Evolutionary conservation across 2,329 filamentous ascomycete genomes (phyloP), one percentile per base, ranked within the genome.

Genomic region (Coniochaeta hoffmannii): DNA sequence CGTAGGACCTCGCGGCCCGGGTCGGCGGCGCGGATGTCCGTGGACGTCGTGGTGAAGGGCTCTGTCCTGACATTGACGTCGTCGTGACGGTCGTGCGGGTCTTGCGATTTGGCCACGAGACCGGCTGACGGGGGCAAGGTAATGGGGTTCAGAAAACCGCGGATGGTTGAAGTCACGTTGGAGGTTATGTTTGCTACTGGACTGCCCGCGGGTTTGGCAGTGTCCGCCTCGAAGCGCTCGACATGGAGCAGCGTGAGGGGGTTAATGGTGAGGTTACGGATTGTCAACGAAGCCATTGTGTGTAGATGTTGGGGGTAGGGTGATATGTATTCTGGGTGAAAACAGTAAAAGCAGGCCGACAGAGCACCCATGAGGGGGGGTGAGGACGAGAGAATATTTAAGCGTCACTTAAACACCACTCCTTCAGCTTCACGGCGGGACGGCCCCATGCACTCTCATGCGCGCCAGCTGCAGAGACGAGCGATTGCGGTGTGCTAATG

Each of bases 251-350:
- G 80, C 62, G 86, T 82, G 55, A 96, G 75, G n/a, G 84, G 78
- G 51, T 81, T 85, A 56, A 82, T 76, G 46, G 89, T 93, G 61
- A 96, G 75, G 70, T 97, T 97, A 64, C 92, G 90, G 64, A 97
- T 82, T 4, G 81, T 88, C 62, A 96, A 74, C 56, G 73, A 70
- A 17, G 74, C 70, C 78, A 81, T 81, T 56, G 56, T 60, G 62
- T 49, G 49, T 46, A n/a, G 36, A 11, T 24, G 41, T 10, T 51
- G 49, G 6, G 15, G 22, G 19, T 3, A 12, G 2, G 11, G 19
- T 46, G 22, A 14, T 4, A 12, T 19, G 5, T 26, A 24, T 15
- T 34, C 24, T 28, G 26, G 30, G n/a, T 31, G 41, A 26, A 26
- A 28, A 35, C 22, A 32, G 22, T 26, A 38, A 38, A 15, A 17